Percentiles rank a stretch among this genome's conserved stretches.
These are phyloP conservation scores for Aspergillus sp. DNA, from an alignment of 2,329 filamentous ascomycete genomes.

Conservation along the genomic window DNA sequence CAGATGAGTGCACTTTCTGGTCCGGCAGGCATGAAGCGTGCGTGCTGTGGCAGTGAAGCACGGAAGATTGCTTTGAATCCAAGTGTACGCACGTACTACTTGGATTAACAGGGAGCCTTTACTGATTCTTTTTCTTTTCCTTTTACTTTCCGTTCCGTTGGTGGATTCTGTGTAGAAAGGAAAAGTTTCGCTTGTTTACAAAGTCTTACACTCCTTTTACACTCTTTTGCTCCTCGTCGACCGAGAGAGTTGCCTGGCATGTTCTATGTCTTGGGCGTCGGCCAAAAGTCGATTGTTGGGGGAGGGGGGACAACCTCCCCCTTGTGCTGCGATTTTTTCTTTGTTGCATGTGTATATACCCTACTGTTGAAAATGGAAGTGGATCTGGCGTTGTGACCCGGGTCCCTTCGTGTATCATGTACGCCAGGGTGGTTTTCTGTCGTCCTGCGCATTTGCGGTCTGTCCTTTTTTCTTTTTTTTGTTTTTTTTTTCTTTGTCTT, in stretches of 20 bases:
- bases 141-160: conserved; percentile 16
- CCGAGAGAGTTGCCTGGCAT: conserved; percentile 8
- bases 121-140: conserved; percentile 7
- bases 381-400: conserved; percentile 15
- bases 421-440: conserved; percentile 20
- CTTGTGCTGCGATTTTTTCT: conserved; percentile 18
- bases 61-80: conserved; percentile 30
- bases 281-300: conserved; percentile 12
- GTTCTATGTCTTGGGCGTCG: conserved; percentile 6
- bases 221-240: conserved; percentile 12
- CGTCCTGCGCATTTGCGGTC: conserved; percentile 15
- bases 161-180: conserved; percentile 12
- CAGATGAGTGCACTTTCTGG: conserved; percentile 23
- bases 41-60: conserved; percentile 35
- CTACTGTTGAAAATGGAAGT: conserved; percentile 19
- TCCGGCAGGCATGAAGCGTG: conserved; percentile 34
- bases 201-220: conserved; percentile 6
- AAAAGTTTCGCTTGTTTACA: conserved; percentile 14
- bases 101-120: conserved; percentile 14
- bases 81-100: conserved; percentile 24
- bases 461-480: conserved; percentile 12
- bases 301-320: conserved; percentile 6
- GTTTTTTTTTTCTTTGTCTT: conserved; percentile 13
- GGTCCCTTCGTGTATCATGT: conserved; percentile 24
- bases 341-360: conserved; percentile 22